Base-by-base conservation (phyloP, 345 rosid species). In the rapeseed (Brassica napus) region DNA sequence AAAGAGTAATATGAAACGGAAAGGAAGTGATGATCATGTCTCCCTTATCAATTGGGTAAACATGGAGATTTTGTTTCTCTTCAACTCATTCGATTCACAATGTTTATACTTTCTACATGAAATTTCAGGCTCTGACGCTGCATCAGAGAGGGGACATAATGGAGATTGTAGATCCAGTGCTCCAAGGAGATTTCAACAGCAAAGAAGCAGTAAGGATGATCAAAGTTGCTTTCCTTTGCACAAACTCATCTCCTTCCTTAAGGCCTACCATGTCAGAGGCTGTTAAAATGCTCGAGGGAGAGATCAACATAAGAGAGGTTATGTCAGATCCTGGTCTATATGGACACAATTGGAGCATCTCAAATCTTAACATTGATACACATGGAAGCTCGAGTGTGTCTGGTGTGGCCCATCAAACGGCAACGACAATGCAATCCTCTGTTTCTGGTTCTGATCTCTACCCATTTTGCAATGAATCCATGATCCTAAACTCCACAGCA, bases 11-110 rank as follows among this genome's bases (percentile, higher is more conserved):
- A 67, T 2, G 3, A 73, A 31, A 59, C 42, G 52, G 1, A 55
- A 12, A 7, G 77, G 77, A 15, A 61, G 8, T 47, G 14, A 1
- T 26, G 61, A 82, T 7, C 64, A 24, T 3, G 8, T 73, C 21
- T 80, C 83, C 5, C 85, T 86, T 74, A 77, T 80, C 26, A 76
- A 86, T 75, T 78, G 87, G 87, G 88, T 86, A 82, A 63, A n/a
- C 4, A 0, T 35, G 59, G 28, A 61, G 59, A 26, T 60, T n/a
- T 72, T 71, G 5, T 59, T 7, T 58, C 34, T 71, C 21, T 35
- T 37, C 55, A 15, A 12, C 44, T 7, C 28, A n/a, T 5, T 54
- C 3, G 10, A 6, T 16, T 54, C 9, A 15, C 59, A 15, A 16
- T 54, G 16, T 6, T 1, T 14, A 11, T 57, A 2, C 1, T 58